Evolutionary conservation across 495 filamentous ascomycete species (phyloP), one percentile per base, ranked within the genome.

Genomic region (Penicillium pulvis): DNA sequence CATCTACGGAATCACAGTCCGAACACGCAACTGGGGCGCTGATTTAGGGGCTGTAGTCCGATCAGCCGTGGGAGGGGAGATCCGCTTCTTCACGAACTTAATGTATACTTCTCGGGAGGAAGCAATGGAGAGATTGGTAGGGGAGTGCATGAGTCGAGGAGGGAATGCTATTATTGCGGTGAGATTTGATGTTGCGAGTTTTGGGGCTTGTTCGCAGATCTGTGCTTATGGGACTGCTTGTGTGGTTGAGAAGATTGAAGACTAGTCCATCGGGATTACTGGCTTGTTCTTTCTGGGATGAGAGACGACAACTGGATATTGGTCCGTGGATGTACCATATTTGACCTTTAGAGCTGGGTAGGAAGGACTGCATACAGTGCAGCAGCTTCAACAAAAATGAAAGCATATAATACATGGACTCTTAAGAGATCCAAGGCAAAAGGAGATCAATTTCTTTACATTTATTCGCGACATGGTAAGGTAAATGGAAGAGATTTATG

Each of bases 151-250:
- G 71, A 69, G 64, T 46, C 69, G 83, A 19, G 82, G 82, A n/a
- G 83, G 83, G 14, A 87, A 87, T 68, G 84, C 83, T 31, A 70
- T 87, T 57, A 77, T 87, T 56, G 79, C 79, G 16, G 69, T 85
- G 51, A 72, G 79, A 46, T 87, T 86, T 64, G 83, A 87, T 63
- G 55, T 58, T 31, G 60, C 51, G 42, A 61, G 55, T 52, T 57
- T 68, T 41, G 61, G 79, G 36, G 62, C 57, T n/a, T 84, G 80
- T 60, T 78, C 80, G n/a, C 82, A 85, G 65, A 79, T 80, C 52
- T 82, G 80, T 64, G 83, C 82, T 1, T 86, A 85, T 70, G 84
- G 84, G 1, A 86, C 84, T 4, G 84, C 83, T 10, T 79, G 77
- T 57, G 46, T 82, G 24, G 68, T 85, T 20, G 81, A 85, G 63